phyloP scores from a whole-genome alignment of 148 eudicot species.

The Mesembryanthemum crystallinum region DNA sequence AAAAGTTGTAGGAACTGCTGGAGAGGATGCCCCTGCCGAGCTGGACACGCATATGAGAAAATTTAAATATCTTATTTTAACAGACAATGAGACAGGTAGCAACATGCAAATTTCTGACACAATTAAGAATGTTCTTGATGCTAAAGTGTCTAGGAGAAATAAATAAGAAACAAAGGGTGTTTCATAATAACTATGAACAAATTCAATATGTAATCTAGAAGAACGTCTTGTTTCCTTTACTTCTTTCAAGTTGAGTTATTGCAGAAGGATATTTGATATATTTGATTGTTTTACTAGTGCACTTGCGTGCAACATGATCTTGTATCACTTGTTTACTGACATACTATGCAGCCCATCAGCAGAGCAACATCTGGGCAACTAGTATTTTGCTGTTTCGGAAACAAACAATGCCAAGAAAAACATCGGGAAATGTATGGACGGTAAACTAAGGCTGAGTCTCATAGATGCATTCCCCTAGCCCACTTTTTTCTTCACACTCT shows the following conservation, averaged over 20 bases:
- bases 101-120: neutral
- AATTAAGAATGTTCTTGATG: neutral
- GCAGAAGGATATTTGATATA: neutral
- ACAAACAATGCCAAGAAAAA: too few species aligned
- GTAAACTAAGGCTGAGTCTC: too few species aligned
- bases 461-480: too few species aligned
- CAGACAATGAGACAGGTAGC: neutral
- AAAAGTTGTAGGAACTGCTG: slow-evolving; percentile 66
- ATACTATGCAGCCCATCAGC: too few species aligned
- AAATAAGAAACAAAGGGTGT: neutral
- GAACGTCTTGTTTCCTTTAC: too few species aligned
- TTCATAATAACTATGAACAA: neutral
- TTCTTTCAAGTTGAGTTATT: neutral
- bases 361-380: too few species aligned
- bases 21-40: slow-evolving; percentile 95
- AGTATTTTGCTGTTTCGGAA: too few species aligned
- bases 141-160: neutral
- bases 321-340: too few species aligned
- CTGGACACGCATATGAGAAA: slow-evolving; percentile 33
- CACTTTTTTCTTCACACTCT: too few species aligned
- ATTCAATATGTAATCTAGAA: neutral
- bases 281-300: neutral
- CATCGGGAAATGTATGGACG: too few species aligned
- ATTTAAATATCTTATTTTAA: neutral
- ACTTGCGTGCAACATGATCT: neutral